A percentile compares a stretch with the other conserved stretches of the same genome.
These are phyloP conservation scores for Orbilia javanica DNA, from an alignment of 2,329 filamentous ascomycete species.

Conservation along the genomic window DNA sequence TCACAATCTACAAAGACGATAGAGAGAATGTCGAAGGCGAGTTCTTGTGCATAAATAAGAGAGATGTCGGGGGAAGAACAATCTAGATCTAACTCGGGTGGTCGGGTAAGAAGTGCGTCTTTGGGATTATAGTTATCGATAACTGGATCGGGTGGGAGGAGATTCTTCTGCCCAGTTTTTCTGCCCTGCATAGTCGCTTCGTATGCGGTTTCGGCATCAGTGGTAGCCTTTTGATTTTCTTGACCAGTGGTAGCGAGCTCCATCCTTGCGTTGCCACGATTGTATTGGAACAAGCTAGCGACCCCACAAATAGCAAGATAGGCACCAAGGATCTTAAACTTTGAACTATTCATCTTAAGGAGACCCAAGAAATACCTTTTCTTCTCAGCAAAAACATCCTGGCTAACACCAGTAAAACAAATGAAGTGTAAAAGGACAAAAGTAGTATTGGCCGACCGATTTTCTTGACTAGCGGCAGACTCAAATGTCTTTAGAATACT, in stretches of 20 bases:
- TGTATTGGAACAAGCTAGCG: slow-evolving; percentile 61
- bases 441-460: slow-evolving; percentile 70
- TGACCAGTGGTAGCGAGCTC: slow-evolving; percentile 30
- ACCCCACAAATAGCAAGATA: slow-evolving; percentile 61
- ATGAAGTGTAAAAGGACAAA: slow-evolving; percentile 76
- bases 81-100: slow-evolving; percentile 28
- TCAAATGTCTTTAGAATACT: slow-evolving; percentile 78
- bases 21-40: slow-evolving; percentile 67
- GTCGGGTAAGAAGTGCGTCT: slow-evolving; percentile 38
- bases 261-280: slow-evolving; percentile 40
- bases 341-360: slow-evolving; percentile 70
- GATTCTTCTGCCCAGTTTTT: slow-evolving; percentile 8
- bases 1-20: slow-evolving; percentile 70
- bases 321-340: slow-evolving; percentile 60
- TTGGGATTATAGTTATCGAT: slow-evolving; percentile 37
- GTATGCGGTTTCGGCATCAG: slow-evolving; percentile 41
- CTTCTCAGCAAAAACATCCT: slow-evolving; percentile 68
- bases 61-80: slow-evolving; percentile 58
- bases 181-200: slow-evolving; percentile 15
- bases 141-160: slow-evolving; percentile 36
- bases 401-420: slow-evolving; percentile 71
- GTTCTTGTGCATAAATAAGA: slow-evolving; percentile 65
- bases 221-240: slow-evolving; percentile 47
- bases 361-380: slow-evolving; percentile 69
- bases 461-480: slow-evolving; percentile 68